These are phyloP conservation scores for Rusavskia elegans DNA, from an alignment of 495 filamentous ascomycete species.

Conservation along the genomic window DNA sequence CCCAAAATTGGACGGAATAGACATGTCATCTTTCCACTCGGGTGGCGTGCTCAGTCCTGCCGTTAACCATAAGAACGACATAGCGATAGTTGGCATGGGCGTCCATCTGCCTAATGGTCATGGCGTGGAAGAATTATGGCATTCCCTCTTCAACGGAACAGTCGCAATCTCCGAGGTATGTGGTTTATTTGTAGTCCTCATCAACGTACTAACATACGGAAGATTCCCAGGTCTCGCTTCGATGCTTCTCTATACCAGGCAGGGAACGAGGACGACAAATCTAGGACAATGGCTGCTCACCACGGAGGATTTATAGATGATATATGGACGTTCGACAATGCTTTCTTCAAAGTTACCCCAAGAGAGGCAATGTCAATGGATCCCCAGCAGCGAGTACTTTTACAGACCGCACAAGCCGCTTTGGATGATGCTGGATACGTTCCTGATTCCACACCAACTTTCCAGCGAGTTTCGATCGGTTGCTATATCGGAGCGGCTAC, in stretches of 20 bases:
- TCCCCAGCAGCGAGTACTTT: constrained; percentile 56
- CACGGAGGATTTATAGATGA: constrained; percentile 76
- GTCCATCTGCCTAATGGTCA: not conserved
- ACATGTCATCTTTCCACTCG: not conserved
- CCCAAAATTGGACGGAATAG: not conserved
- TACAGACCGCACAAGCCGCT: constrained; percentile 64
- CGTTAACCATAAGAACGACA: not conserved
- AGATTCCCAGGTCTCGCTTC: constrained; percentile 12
- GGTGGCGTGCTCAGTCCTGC: too few relatives aligned
- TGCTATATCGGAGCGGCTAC: constrained; percentile 83
- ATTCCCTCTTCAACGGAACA: not conserved
- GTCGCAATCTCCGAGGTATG: not conserved
- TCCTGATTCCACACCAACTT: constrained; percentile 65
- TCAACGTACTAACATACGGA: too few relatives aligned
- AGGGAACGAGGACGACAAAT: constrained; percentile 14
- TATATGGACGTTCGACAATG: constrained; percentile 3
- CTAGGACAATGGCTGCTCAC: constrained; percentile 4
- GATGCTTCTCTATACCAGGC: constrained; percentile 12
- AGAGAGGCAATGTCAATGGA: constrained; percentile 51
- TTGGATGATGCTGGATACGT: constrained; percentile 65
- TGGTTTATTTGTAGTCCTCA: not conserved
- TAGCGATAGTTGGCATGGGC: constrained; percentile 6
- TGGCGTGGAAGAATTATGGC: not conserved
- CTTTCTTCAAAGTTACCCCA: constrained; percentile 7
- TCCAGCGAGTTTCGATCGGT: constrained; percentile 60